A percentile compares a stretch with the other conserved stretches of the same genome.
Evolutionary conservation across 148 eudicot genomes (phyloP).

Genomic region (Vaccinium corymbosum): DNA sequence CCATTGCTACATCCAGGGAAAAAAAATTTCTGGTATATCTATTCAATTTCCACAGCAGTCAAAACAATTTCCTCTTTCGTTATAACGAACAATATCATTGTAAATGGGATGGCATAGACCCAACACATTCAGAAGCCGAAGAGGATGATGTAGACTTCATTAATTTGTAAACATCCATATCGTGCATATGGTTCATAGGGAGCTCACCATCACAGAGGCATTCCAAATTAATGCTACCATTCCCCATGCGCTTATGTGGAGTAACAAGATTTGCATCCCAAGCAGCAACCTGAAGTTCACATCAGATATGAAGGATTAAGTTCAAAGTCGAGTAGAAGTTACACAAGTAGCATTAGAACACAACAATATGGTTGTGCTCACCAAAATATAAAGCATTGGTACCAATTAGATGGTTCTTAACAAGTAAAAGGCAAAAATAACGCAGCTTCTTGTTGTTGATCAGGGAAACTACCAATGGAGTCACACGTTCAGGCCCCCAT

Average conservation of each 20-base stretch:
- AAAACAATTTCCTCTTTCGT: not conserved
- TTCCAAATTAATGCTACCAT: conserved; percentile 56
- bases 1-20: not conserved
- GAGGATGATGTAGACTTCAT: not conserved
- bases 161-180: not conserved
- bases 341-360: not conserved
- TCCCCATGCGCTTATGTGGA: conserved; percentile 98
- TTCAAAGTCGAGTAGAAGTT: conserved; percentile 2
- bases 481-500: not conserved
- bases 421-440: not conserved
- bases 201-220: conserved; percentile 78
- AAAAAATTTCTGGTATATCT: not conserved
- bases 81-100: not conserved
- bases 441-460: not conserved
- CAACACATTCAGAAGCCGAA: not conserved
- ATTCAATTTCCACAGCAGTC: not conserved
- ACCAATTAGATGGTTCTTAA: not conserved
- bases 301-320: conserved; percentile 8
- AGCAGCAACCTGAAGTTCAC: conserved; percentile 68
- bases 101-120: conserved; percentile 1
- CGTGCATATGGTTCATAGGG: conserved; percentile 12
- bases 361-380: not conserved
- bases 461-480: not conserved
- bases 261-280: conserved; percentile 99
- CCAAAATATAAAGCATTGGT: not conserved